These are phyloP conservation scores for Puccinia horiana DNA, from an alignment of 1,284 basidiomycete genomes.

Conservation along the genomic window DNA sequence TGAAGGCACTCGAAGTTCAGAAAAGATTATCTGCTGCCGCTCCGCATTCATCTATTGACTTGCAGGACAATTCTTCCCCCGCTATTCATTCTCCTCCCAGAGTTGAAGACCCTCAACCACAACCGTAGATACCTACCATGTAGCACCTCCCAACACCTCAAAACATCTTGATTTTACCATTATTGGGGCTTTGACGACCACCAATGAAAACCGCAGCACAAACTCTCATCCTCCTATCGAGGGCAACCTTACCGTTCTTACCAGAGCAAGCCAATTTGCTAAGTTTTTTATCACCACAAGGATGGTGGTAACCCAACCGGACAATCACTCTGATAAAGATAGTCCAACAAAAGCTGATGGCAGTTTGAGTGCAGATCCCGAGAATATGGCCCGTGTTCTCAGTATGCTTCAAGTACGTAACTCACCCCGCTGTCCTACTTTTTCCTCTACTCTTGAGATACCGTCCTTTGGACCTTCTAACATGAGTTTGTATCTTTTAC, in stretches of 20 bases:
- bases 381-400: slow-evolving; percentile 49
- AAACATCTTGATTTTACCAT: slow-evolving; percentile 12
- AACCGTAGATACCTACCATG: not conserved
- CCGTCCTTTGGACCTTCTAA: not conserved
- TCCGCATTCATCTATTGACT: not conserved
- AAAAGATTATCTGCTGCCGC: slow-evolving; percentile 30
- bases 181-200: not conserved
- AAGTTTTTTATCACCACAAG: slow-evolving; percentile 49
- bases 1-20: slow-evolving; percentile 48
- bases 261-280: slow-evolving; percentile 43
- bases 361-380: slow-evolving; percentile 44
- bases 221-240: not conserved
- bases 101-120: not conserved
- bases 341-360: slow-evolving; percentile 23
- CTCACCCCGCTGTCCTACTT: not conserved
- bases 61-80: slow-evolving; percentile 6
- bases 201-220: not conserved
- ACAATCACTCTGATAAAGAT: not conserved
- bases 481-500: not conserved
- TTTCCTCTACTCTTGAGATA: not conserved
- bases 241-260: slow-evolving; percentile 6
- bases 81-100: not conserved
- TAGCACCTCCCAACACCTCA: not conserved
- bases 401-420: slow-evolving; percentile 49
- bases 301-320: slow-evolving; percentile 14